A percentile compares a stretch with the other conserved stretches of the same genome.
phyloP scores from a whole-genome alignment of 768 basidiomycete genomes.

The Boletellus sp. region DNA sequence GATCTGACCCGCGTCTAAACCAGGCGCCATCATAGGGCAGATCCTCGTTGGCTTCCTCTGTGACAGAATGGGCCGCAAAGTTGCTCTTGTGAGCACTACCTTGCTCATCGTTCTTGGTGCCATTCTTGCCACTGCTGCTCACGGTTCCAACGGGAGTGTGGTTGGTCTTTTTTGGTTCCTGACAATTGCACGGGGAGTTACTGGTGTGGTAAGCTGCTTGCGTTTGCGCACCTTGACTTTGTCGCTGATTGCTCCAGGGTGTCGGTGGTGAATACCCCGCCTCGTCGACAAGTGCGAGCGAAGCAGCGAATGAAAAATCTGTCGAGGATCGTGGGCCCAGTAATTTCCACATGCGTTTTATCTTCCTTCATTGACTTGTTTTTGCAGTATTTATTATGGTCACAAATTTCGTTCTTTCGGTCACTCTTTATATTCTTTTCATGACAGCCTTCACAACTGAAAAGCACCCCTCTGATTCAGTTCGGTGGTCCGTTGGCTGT shows the following conservation, averaged over 20 bases:
- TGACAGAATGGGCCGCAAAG: conserved; percentile 70
- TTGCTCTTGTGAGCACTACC: conserved; percentile 68
- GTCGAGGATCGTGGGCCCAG: conserved; percentile 57
- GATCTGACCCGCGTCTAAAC: conserved; percentile 2
- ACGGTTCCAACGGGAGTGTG: conserved; percentile 53
- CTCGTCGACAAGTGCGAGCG: conserved; percentile 63
- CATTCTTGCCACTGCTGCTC: conserved; percentile 63
- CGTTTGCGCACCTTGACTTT: background rate
- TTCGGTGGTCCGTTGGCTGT: conserved; percentile 68
- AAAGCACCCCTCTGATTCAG: conserved; percentile 26
- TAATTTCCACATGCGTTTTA: conserved; percentile 20
- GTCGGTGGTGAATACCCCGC: conserved; percentile 80
- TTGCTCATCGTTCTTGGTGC: conserved; percentile 67
- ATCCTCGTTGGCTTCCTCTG: conserved; percentile 64
- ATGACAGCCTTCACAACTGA: background rate
- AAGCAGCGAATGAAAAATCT: conserved; percentile 71
- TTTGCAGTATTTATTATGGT: conserved; percentile 66
- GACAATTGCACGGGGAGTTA: conserved; percentile 67
- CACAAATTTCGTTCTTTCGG: conserved; percentile 66
- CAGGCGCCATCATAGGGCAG: conserved; percentile 62
- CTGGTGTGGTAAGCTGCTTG: conserved; percentile 49
- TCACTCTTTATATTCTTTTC: conserved; percentile 26
- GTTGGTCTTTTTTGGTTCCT: conserved; percentile 71
- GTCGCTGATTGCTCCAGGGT: conserved; percentile 38
- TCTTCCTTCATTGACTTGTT: background rate